These are phyloP conservation scores for Chaetomium cochliodes DNA, from an alignment of 495 filamentous ascomycete species.

Conservation along the genomic window DNA sequence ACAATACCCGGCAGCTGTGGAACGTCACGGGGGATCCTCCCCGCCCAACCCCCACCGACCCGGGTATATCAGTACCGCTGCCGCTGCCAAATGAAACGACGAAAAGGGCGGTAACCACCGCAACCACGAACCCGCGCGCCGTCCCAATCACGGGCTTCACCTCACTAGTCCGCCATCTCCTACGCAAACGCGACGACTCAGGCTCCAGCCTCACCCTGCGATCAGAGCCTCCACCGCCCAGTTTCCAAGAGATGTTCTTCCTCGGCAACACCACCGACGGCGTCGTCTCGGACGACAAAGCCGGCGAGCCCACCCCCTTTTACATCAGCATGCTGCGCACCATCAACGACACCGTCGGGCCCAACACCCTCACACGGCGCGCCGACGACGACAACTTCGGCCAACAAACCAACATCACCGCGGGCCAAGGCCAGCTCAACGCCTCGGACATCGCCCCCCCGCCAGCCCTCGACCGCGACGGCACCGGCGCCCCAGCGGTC, in stretches of 20 bases:
- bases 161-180: conserved; percentile 17
- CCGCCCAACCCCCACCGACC: conserved; percentile 21
- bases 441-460: conserved; percentile 57
- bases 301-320: conserved; percentile 68
- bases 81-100: background rate
- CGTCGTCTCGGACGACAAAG: conserved; percentile 55
- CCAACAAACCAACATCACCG: conserved; percentile 3
- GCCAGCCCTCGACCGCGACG: conserved; percentile 60
- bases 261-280: conserved; percentile 81
- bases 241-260: conserved; percentile 67
- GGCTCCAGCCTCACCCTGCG: conserved; percentile 45
- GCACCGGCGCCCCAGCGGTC: conserved; percentile 67
- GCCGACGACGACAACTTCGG: conserved; percentile 5
- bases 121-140: conserved; percentile 17
- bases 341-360: conserved; percentile 34
- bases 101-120: conserved; percentile 23
- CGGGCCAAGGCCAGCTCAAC: conserved; percentile 28
- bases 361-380: conserved; percentile 41
- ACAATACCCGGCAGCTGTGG: conserved; percentile 57
- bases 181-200: conserved; percentile 34
- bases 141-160: conserved; percentile 14
- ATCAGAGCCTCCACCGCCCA: conserved; percentile 55
- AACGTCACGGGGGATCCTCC: conserved; percentile 40
- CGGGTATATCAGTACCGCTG: background rate
- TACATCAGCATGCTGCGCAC: conserved; percentile 56